Base-by-base conservation (phyloP, 2,329 filamentous ascomycete species). In the Trichothecium roseum region DNA sequence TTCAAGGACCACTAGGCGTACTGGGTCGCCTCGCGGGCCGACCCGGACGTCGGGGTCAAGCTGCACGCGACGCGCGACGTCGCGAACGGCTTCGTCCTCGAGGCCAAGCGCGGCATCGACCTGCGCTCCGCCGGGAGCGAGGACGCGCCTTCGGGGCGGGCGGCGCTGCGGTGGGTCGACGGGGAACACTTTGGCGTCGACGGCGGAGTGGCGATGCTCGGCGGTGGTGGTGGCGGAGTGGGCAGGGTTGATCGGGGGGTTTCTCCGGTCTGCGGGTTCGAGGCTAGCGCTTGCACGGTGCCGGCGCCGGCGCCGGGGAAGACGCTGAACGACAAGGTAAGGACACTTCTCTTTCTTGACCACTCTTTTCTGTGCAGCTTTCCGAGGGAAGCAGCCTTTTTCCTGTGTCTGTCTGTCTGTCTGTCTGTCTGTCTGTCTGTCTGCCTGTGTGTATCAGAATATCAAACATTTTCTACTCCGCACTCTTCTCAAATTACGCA, bases 1-100 rank as follows among this genome's bases (percentile, higher is more conserved):
- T 59, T 56, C 43, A 55, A 54, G 30, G 49, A 60, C 34, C 53
- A 59, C 42, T 59, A 55, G 55, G 50, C 51, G 2, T 59, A 55
- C 32, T 59, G 40, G 29, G 31, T 58, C 2, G 29, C 34, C 15
- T 51, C 51, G 1, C 40, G 31, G 4, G 1, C 7, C 1, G 13
- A 47, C 13, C 31, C 41, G 2, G 26, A 46, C 5, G n/a, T 48
- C 2, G 54, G 55, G 5, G 46, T 53, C 6, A n/a, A 44, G 18
- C 41, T 57, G 10, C 49, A 56, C 14, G 55, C 52, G 2, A 46
- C 43, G 3, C 54, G 56, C 2, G 48, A 54, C 36, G 55, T 59
- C 17, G 37, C 34, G 20, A 48, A 44, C 28, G 54, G 55, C 2
- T 58, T 59, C 38, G 22, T 22, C 8, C 44, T 56, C 14, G 45